Conservation (phyloP, 306 rosid species). For the Purshia tridentata region DNA sequence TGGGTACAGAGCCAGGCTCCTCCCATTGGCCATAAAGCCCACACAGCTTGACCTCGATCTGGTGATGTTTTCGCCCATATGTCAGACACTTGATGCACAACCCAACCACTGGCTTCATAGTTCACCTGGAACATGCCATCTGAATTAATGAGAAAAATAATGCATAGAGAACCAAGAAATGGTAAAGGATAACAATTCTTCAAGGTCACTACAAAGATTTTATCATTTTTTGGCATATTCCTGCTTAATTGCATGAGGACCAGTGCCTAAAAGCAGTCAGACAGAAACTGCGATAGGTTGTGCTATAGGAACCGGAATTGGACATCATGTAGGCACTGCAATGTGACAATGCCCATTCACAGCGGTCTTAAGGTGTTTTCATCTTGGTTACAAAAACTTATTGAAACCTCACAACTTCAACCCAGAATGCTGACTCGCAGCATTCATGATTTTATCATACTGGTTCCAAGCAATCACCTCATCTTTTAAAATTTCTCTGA, state of each 20-base stretch:
- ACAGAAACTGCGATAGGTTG: too few species aligned
- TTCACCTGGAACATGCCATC: slow-evolving; percentile 61
- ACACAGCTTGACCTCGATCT: slow-evolving; percentile 82
- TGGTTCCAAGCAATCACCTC: background rate
- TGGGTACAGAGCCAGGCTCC: slow-evolving; percentile 93
- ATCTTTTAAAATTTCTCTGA: background rate
- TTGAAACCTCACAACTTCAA: background rate
- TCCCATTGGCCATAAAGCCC: slow-evolving; percentile 98
- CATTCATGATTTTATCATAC: background rate
- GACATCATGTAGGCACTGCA: background rate
- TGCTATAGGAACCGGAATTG: too few species aligned
- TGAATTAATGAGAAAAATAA: slow-evolving; percentile 14
- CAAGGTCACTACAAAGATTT: background rate
- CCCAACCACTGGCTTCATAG: slow-evolving; percentile 89
- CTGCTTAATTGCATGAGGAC: background rate
- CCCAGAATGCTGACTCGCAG: background rate
- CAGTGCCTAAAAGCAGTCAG: background rate
- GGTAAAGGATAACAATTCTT: background rate
- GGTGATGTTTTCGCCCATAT: slow-evolving; percentile 94
- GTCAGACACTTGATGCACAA: slow-evolving; percentile 91
- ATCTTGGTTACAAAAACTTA: background rate
- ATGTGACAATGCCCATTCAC: background rate
- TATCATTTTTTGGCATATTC: background rate
- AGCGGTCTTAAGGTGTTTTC: background rate
- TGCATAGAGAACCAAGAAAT: background rate